Evolutionary conservation across 805 yeast species (phyloP), one percentile per base, ranked within the genome.

Genomic region (Kodamaea nitidulidarum): DNA sequence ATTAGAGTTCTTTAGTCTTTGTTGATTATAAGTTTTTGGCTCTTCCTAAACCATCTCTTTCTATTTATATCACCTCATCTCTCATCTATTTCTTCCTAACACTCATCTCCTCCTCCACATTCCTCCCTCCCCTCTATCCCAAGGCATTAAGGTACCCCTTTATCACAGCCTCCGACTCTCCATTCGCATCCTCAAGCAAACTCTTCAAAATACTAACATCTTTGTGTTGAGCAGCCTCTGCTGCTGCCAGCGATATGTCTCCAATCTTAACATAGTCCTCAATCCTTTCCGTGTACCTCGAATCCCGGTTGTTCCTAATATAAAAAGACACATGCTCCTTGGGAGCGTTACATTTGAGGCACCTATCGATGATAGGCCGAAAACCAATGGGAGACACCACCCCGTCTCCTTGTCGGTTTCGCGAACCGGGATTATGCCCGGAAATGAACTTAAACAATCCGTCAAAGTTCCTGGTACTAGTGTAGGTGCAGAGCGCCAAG

Each of bases 341-440:
- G 22, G 81, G 81, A 0, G 80, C 84, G 3, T 72, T 65, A 39
- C 67, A 68, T 4, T 50, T 52, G 29, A 74, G 50, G 27, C 81
- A 71, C 27, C 76, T 73, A 11, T 71, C 64, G 40, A 69, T 84
- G 46, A 88, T 80, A 0, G 83, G 80, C 43, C 70, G 71, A 43
- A 81, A 81, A 0, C 91, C 88, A 30, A 88, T 84, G 0, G 86
- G 84, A 0, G 93, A 77, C 44, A 76, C 81, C 20, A 52, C 43
- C 32, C 65, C 68, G 1, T 60, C 54, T 50, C 79, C 73, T 21
- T 75, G 72, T 30, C 35, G 41, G 9, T 45, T 46, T 10, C 47
- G 29, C 10, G 52, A 50, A 3, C 31, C 30, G 4, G 15, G 30
- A 8, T 25, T 26, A 12, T 18, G 20, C 10, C 33, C 33, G 20